Percentiles rank a stretch among this genome's conserved stretches.
These are phyloP conservation scores for Aspergillus conjunctus DNA, from an alignment of 495 filamentous ascomycete species.

Conservation along the genomic window DNA sequence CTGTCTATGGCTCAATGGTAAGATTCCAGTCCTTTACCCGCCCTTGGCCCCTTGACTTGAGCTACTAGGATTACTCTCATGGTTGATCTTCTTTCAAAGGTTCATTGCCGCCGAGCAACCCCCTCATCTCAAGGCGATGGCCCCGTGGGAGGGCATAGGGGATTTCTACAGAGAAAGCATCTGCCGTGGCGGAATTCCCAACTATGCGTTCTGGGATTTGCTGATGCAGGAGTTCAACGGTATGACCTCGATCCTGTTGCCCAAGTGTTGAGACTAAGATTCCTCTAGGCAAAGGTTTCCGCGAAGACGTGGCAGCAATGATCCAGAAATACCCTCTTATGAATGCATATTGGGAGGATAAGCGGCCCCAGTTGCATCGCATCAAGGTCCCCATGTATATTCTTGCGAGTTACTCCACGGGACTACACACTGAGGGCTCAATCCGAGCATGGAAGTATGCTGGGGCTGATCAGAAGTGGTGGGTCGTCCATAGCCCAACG, in stretches of 20 bases:
- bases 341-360: constrained; percentile 33
- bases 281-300: neutral
- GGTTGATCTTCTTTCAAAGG: neutral
- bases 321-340: constrained; percentile 15
- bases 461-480: constrained; percentile 4
- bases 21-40: neutral
- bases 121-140: constrained; percentile 41
- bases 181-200: constrained; percentile 8
- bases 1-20: constrained; percentile 41
- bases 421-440: constrained; percentile 7
- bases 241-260: neutral
- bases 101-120: constrained; percentile 39
- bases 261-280: neutral
- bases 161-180: constrained; percentile 42
- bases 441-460: constrained; percentile 10
- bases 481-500: neutral
- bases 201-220: constrained; percentile 9
- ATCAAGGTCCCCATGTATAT: constrained; percentile 29
- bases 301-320: constrained; percentile 6
- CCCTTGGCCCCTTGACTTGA: no score
- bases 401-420: constrained; percentile 9
- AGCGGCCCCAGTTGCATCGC: constrained; percentile 29
- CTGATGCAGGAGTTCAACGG: constrained; percentile 7
- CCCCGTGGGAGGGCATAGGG: constrained; percentile 43
- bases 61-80: neutral